phyloP scores from a whole-genome alignment of 2,329 filamentous ascomycete species.

The Aquanectria penicillioides region DNA sequence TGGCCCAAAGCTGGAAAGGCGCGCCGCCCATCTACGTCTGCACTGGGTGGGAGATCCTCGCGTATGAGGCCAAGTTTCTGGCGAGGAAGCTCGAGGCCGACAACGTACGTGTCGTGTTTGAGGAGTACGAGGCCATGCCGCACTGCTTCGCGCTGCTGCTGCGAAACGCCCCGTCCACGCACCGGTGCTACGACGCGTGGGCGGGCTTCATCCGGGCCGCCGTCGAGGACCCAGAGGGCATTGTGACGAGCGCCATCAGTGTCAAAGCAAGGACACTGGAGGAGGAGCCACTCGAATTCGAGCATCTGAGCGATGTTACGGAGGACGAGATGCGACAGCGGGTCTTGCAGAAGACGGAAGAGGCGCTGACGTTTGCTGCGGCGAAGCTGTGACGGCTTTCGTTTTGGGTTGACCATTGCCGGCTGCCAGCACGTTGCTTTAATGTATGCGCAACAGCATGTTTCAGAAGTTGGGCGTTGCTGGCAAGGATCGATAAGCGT shows the following conservation, averaged over 20 bases:
- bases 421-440: too few relatives aligned
- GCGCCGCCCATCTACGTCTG: constrained; percentile 74
- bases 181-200: constrained; percentile 65
- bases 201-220: constrained; percentile 62
- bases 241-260: constrained; percentile 54
- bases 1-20: constrained; percentile 67
- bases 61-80: constrained; percentile 72
- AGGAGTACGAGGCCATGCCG: constrained; percentile 84
- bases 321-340: constrained; percentile 55
- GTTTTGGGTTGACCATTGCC: too few relatives aligned
- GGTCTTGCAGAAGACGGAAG: constrained; percentile 44
- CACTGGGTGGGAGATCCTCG: constrained; percentile 76
- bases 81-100: constrained; percentile 65
- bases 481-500: not conserved
- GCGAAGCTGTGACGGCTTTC: constrained; percentile 45
- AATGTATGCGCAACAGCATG: too few relatives aligned
- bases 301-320: constrained; percentile 53
- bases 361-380: constrained; percentile 4
- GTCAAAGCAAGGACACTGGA: constrained; percentile 63
- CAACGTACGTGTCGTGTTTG: constrained; percentile 70
- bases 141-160: constrained; percentile 75
- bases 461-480: not conserved
- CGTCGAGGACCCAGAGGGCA: constrained; percentile 46
- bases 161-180: constrained; percentile 53
- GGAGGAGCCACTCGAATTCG: constrained; percentile 57